A percentile compares a stretch with the other conserved stretches of the same genome.
These are phyloP conservation scores for Ascoidea rubescens DNA, from an alignment of 805 yeast genomes.

Conservation along the genomic window DNA sequence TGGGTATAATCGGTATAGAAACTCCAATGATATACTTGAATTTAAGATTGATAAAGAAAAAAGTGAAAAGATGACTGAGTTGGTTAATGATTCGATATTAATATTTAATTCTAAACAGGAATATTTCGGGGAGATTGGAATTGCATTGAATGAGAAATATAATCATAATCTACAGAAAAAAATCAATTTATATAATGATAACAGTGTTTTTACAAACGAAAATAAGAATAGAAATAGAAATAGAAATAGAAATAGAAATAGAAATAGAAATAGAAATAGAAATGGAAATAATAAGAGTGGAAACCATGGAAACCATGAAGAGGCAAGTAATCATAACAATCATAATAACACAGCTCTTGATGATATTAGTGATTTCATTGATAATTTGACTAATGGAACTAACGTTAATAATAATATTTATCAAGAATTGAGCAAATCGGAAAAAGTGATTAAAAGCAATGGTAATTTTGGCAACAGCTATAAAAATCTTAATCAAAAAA, in stretches of 20 bases:
- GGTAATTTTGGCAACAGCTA: too few species aligned
- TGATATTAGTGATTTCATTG: too few species aligned
- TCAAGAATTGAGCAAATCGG: too few species aligned
- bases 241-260: background rate
- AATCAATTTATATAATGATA: too few species aligned
- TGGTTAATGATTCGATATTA: conserved; percentile 8
- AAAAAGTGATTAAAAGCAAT: too few species aligned
- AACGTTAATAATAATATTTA: too few species aligned
- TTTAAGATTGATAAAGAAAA: background rate
- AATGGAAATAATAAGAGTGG: background rate
- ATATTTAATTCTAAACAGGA: conserved; percentile 11
- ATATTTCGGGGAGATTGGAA: conserved; percentile 24
- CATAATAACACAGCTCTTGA: too few species aligned
- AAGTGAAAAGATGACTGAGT: background rate
- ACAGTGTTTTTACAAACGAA: background rate
- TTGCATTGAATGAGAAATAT: conserved; percentile 24
- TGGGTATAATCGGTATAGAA: conserved; percentile 15
- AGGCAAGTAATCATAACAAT: too few species aligned
- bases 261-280: background rate
- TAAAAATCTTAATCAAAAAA: too few species aligned
- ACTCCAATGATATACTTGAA: background rate
- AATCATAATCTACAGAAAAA: conserved; percentile 19
- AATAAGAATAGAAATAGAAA: background rate
- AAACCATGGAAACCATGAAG: background rate
- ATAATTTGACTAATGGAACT: too few species aligned